Conservation (phyloP, 129 eudicot genomes). For the Flaveria bidentis region DNA sequence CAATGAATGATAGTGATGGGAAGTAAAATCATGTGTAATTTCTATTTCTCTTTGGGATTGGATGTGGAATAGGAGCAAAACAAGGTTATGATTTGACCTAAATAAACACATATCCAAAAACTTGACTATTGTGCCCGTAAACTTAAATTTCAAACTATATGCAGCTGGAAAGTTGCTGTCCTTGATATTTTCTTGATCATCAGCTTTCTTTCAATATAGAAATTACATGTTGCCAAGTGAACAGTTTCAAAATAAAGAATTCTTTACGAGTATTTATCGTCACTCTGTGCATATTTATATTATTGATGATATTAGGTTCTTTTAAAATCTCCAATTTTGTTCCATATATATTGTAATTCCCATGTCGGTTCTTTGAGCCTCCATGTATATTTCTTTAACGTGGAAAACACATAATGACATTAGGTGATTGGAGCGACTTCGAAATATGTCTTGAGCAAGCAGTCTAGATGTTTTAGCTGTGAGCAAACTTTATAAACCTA, state of each 20-base stretch:
- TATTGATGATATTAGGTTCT: conserved; percentile 1
- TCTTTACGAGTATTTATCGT: conserved; percentile 15
- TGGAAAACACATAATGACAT: too few relatives aligned
- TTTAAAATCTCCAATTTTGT: conserved; percentile 10
- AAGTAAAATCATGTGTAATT: neutral
- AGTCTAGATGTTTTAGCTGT: too few relatives aligned
- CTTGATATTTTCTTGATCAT: conserved; percentile 12
- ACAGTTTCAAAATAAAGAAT: neutral
- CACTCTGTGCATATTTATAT: neutral
- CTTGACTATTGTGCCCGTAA: neutral
- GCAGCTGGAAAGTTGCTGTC: conserved; percentile 1
- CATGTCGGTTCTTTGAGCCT: neutral
- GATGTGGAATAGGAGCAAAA: neutral
- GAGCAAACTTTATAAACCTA: too few relatives aligned
- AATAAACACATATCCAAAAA: neutral
- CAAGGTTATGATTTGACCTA: neutral
- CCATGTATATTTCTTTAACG: too few relatives aligned
- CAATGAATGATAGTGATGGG: conserved; percentile 9
- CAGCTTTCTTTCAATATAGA: neutral
- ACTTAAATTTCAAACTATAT: neutral
- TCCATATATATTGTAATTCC: neutral
- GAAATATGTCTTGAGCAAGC: too few relatives aligned
- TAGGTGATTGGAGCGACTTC: too few relatives aligned
- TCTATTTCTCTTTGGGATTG: neutral
- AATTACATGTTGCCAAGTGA: conserved; percentile 9